Evolutionary conservation across 2,329 filamentous ascomycete genomes (phyloP).

Genomic region (Hypoxylon sp.): DNA sequence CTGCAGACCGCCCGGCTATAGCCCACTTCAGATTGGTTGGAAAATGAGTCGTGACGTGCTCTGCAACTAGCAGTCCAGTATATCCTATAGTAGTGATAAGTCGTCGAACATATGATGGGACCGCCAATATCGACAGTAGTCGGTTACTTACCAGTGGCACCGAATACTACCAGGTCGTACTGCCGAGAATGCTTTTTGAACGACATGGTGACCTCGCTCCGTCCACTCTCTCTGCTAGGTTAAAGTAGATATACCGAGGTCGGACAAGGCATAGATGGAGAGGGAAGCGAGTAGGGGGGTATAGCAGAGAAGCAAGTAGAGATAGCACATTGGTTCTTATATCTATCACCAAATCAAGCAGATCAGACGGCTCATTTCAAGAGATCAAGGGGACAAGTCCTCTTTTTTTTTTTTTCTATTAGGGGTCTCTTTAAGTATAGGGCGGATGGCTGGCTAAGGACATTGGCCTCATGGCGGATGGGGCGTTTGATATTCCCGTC

Average conservation of each 20-base stretch:
- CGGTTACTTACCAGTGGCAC: constrained; percentile 58
- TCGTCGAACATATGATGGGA: not conserved
- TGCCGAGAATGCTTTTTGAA: constrained; percentile 59
- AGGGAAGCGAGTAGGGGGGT: not conserved
- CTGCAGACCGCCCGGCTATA: constrained; percentile 45
- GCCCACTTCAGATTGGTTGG: constrained; percentile 46
- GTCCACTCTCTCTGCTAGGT: not conserved
- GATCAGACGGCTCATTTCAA: not conserved
- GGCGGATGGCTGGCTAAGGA: not conserved
- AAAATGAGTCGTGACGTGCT: constrained; percentile 43
- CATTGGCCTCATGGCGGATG: constrained; percentile 13
- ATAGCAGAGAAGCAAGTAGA: too few species aligned
- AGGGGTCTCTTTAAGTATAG: not conserved
- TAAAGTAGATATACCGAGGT: not conserved
- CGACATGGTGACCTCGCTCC: constrained; percentile 49
- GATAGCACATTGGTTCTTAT: not conserved
- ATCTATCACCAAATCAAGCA: not conserved
- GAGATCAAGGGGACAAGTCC: not conserved
- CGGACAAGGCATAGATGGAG: not conserved
- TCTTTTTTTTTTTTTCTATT: not conserved
- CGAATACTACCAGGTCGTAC: constrained; percentile 66
- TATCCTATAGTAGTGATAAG: constrained; percentile 41
- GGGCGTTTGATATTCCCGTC: constrained; percentile 27
- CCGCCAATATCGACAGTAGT: constrained; percentile 9
- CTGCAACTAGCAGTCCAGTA: constrained; percentile 44